Conservation (phyloP, 1,139 yeast species). For the Scheffersomyces segobiensis region DNA sequence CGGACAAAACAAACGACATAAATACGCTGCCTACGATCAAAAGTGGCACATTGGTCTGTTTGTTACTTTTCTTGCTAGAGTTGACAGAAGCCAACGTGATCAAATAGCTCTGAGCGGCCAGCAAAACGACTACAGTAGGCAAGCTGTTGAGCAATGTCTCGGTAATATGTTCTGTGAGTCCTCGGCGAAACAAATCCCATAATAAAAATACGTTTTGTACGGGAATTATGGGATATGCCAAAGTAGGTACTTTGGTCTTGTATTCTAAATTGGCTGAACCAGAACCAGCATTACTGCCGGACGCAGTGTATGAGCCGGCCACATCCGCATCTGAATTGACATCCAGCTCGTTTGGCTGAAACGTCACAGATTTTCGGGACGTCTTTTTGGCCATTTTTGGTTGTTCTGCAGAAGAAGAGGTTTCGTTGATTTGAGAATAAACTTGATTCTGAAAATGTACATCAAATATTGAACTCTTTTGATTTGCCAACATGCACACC, state of each 20-base stretch:
- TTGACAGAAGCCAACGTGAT: conserved; percentile 8
- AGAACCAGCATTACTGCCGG: not conserved
- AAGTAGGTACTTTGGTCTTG: not conserved
- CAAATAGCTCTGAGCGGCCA: not conserved
- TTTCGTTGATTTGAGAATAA: not conserved
- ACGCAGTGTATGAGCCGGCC: not conserved
- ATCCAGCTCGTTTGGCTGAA: conserved; percentile 4
- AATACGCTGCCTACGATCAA: conserved; percentile 38
- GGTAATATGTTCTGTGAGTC: conserved; percentile 33
- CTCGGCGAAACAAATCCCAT: conserved; percentile 31
- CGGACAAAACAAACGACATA: conserved; percentile 44
- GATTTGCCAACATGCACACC: not conserved
- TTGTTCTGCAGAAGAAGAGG: not conserved
- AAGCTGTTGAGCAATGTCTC: conserved; percentile 30
- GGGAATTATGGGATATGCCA: conserved; percentile 32
- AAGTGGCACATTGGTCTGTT: conserved; percentile 31
- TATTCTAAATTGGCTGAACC: not conserved
- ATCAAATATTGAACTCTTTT: not conserved
- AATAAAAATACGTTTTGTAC: conserved; percentile 47
- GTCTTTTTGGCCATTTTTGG: conserved; percentile 9
- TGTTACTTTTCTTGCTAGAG: conserved; percentile 16
- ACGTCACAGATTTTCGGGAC: conserved; percentile 15
- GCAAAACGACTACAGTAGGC: conserved; percentile 16
- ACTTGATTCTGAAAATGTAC: not conserved
- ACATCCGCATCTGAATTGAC: not conserved